Evolutionary conservation across 345 rosid species (phyloP).

Genomic region (Hibiscus mutabilis): DNA sequence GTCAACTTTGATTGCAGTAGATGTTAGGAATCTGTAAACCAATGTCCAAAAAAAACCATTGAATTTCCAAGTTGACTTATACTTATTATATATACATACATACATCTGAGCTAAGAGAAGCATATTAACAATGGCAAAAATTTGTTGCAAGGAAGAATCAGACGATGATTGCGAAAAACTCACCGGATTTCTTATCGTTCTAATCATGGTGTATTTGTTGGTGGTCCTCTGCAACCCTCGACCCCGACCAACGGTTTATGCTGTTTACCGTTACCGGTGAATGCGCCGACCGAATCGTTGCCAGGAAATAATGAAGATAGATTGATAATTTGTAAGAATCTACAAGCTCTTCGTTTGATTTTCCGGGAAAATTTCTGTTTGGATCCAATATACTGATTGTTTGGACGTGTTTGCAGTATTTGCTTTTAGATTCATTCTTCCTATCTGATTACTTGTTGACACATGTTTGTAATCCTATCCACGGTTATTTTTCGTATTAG

Average conservation of each 20-base stretch:
- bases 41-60: too few species aligned
- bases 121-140: slow-evolving; percentile 19
- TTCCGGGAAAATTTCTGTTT: not conserved
- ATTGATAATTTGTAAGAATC: not conserved
- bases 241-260: not conserved
- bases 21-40: too few species aligned
- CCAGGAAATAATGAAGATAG: not conserved
- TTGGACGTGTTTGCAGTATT: not conserved
- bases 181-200: not conserved
- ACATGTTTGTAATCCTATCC: too few species aligned
- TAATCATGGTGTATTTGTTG: not conserved
- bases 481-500: too few species aligned
- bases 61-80: too few species aligned
- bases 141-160: not conserved
- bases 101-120: not conserved
- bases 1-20: too few species aligned
- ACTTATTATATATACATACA: not conserved
- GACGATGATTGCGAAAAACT: not conserved
- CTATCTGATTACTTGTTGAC: too few species aligned
- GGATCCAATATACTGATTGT: not conserved
- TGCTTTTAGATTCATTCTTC: too few species aligned
- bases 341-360: not conserved
- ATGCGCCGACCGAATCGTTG: slow-evolving; percentile 1
- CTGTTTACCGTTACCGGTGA: slow-evolving; percentile 15
- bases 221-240: not conserved